Conservation (phyloP, 352 stramenopile genomes). For the Phytophthora citrophthora region DNA sequence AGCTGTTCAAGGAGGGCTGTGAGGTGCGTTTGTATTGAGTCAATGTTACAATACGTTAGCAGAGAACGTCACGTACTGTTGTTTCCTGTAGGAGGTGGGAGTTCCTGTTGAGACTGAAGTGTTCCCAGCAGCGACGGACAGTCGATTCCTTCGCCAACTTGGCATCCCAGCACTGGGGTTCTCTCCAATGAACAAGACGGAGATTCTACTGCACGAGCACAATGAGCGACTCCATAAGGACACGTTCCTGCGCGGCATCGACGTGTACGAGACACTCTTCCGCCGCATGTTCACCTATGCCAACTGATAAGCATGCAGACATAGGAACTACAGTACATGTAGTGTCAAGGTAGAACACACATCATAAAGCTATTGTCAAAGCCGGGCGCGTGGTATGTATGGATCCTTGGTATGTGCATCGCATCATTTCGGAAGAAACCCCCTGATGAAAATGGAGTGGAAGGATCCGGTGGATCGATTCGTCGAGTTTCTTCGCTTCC, state of each 20-base stretch:
- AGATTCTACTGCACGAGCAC: constrained; percentile 96
- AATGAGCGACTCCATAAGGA: constrained; percentile 95
- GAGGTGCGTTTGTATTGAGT: constrained; percentile 26
- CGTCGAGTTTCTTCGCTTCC: constrained; percentile 79
- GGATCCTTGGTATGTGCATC: neutral
- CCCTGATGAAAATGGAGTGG: constrained; percentile 13
- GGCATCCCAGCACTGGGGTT: constrained; percentile 94
- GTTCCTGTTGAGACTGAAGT: constrained; percentile 88
- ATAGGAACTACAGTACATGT: neutral
- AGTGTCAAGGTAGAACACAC: neutral
- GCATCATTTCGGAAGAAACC: constrained; percentile 4
- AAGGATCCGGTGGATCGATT: constrained; percentile 63
- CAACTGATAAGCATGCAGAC: neutral
- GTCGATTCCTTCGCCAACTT: constrained; percentile 90
- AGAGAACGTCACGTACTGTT: neutral
- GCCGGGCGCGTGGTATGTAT: neutral
- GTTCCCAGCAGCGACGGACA: constrained; percentile 96
- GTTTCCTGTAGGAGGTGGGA: constrained; percentile 48
- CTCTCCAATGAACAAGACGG: constrained; percentile 95
- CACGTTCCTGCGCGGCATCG: constrained; percentile 93
- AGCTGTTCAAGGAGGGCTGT: constrained; percentile 55
- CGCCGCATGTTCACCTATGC: constrained; percentile 49
- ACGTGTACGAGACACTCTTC: constrained; percentile 83
- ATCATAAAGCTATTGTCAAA: constrained; percentile 1
- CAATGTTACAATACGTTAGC: neutral